These are phyloP conservation scores for Purshia tridentata DNA, from an alignment of 306 rosid species.

Conservation along the genomic window DNA sequence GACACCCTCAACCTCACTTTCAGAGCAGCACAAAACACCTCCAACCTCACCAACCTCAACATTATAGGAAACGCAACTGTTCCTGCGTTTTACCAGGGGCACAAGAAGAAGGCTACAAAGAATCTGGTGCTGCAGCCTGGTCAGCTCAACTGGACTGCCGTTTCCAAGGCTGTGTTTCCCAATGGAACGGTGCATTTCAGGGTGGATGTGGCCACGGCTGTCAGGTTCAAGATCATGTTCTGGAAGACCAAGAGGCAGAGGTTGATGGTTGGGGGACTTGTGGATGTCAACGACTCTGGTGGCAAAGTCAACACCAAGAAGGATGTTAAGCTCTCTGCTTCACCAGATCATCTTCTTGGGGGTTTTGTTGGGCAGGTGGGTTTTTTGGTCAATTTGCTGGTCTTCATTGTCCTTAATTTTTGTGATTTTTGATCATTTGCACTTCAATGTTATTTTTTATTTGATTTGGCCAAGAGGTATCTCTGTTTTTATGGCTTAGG, in stretches of 20 bases:
- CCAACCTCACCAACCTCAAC: not conserved
- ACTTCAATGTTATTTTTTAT: not conserved
- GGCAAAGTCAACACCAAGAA: slow-evolving; percentile 16
- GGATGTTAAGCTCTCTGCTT: slow-evolving; percentile 59
- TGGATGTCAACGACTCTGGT: slow-evolving; percentile 47
- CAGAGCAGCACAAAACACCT: not conserved
- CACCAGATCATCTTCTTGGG: slow-evolving; percentile 17
- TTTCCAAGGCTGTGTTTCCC: not conserved
- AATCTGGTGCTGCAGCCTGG: not conserved
- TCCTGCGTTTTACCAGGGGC: slow-evolving; percentile 63
- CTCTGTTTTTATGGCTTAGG: not conserved
- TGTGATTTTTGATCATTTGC: not conserved
- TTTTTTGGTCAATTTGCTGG: slow-evolving; percentile 25
- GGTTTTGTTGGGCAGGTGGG: slow-evolving; percentile 32
- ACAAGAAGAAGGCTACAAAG: slow-evolving; percentile 55
- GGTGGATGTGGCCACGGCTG: slow-evolving; percentile 60
- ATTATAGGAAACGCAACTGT: slow-evolving; percentile 30
- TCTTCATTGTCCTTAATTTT: slow-evolving; percentile 28
- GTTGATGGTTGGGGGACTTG: slow-evolving; percentile 49
- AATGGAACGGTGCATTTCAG: slow-evolving; percentile 27
- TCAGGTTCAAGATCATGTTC: slow-evolving; percentile 62
- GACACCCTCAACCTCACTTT: slow-evolving; percentile 49
- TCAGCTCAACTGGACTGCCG: slow-evolving; percentile 33
- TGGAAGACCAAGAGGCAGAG: slow-evolving; percentile 60
- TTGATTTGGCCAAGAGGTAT: not conserved